phyloP scores from a whole-genome alignment of 179 eudicot species.

The Dionaea muscipula region DNA sequence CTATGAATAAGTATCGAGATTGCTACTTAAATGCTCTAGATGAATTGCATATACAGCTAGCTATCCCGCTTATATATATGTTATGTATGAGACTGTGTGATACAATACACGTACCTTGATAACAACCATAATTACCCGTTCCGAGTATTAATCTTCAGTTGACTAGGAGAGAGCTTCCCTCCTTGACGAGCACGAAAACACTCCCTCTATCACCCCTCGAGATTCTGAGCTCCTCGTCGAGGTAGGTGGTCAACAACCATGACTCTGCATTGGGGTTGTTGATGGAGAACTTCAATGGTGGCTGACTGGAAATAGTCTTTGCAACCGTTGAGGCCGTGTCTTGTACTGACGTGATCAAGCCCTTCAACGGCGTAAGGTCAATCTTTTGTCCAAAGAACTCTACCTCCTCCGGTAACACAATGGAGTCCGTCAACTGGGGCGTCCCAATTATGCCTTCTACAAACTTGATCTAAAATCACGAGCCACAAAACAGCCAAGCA shows the following conservation, averaged over 20 bases:
- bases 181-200: constrained; percentile 72
- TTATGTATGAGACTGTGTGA: too few species aligned
- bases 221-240: constrained; percentile 75
- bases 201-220: constrained; percentile 80
- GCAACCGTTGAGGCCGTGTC: constrained; percentile 84
- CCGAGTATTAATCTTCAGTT: constrained; percentile 7
- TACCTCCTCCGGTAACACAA: constrained; percentile 62
- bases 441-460: constrained; percentile 76
- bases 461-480: constrained; percentile 84
- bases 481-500: too few species aligned
- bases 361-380: constrained; percentile 68
- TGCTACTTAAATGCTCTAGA: too few species aligned
- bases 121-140: neutral
- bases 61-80: too few species aligned
- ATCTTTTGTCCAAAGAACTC: constrained; percentile 71
- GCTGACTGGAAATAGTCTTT: constrained; percentile 64
- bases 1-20: too few species aligned
- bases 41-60: too few species aligned
- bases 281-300: constrained; percentile 64
- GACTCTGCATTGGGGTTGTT: constrained; percentile 46
- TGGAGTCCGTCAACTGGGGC: constrained; percentile 75
- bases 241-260: constrained; percentile 89
- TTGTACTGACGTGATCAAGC: constrained; percentile 53
- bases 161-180: constrained; percentile 52
- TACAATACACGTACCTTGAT: neutral